Evolutionary conservation across 768 basidiomycete genomes (phyloP).

Genomic region (Holtermannia corniformis): DNA sequence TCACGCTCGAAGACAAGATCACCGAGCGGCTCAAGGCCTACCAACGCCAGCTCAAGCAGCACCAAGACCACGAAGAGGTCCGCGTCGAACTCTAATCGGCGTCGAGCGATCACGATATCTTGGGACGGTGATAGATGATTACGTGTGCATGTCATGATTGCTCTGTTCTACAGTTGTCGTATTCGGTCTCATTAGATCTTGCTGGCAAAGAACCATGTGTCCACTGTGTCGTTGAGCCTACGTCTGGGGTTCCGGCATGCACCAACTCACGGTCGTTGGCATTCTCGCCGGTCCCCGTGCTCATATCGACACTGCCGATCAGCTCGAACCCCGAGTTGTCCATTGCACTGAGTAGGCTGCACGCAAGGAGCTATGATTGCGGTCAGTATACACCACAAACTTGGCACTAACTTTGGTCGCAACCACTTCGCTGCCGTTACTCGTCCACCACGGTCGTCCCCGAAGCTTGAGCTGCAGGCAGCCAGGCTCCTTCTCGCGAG

Average conservation of each 20-base stretch:
- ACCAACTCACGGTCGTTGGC: constrained; percentile 18
- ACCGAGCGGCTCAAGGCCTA: constrained; percentile 32
- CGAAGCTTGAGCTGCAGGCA: constrained; percentile 26
- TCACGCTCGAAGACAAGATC: constrained; percentile 32
- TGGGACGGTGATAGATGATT: too few relatives aligned
- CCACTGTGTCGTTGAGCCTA: constrained; percentile 12
- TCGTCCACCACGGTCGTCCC: constrained; percentile 30
- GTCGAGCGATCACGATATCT: too few relatives aligned
- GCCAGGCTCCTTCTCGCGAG: constrained; percentile 18
- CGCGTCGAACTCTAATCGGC: background rate
- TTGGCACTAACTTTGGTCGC: background rate
- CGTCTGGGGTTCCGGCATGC: too few relatives aligned
- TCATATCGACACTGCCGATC: constrained; percentile 28
- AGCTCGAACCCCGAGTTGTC: constrained; percentile 29
- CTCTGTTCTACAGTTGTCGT: too few relatives aligned
- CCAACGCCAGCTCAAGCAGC: constrained; percentile 19
- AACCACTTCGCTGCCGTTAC: constrained; percentile 15
- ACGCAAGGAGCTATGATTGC: constrained; percentile 13
- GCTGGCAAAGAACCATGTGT: constrained; percentile 32
- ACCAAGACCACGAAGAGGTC: background rate
- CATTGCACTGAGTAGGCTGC: constrained; percentile 23
- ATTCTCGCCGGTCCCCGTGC: constrained; percentile 13
- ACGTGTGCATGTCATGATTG: too few relatives aligned
- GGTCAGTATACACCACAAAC: background rate
- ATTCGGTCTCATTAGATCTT: constrained; percentile 1